These are phyloP conservation scores for Xylaria telfairii DNA, from an alignment of 495 filamentous ascomycete species.

Conservation along the genomic window DNA sequence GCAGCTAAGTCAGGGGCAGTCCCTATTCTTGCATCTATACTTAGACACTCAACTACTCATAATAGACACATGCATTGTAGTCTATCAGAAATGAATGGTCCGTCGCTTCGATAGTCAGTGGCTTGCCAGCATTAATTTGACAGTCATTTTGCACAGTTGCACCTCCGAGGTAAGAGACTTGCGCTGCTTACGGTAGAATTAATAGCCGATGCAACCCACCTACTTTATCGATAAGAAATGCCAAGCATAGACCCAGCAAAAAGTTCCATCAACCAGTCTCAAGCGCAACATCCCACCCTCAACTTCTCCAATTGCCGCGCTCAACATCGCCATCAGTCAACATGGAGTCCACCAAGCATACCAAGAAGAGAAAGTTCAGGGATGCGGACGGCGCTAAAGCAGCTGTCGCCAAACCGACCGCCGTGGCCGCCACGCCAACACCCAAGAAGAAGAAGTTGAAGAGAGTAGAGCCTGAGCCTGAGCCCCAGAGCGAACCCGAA, in stretches of 20 bases:
- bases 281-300: conserved; percentile 13
- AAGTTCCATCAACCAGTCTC: conserved; percentile 23
- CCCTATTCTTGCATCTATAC: conserved; percentile 7
- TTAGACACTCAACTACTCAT: conserved; percentile 7
- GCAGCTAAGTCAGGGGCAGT: not conserved
- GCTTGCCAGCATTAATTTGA: no score
- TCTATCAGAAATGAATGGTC: not conserved
- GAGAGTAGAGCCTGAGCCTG: conserved; percentile 36
- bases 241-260: conserved; percentile 20
- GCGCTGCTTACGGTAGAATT: no score
- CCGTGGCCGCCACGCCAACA: conserved; percentile 16
- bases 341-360: conserved; percentile 49
- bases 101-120: no score
- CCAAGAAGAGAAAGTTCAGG: conserved; percentile 57
- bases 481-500: conserved; percentile 31
- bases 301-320: not conserved
- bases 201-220: not conserved
- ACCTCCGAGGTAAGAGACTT: no score
- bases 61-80: conserved; percentile 10
- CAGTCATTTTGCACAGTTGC: no score
- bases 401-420: conserved; percentile 26
- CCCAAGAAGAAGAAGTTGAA: conserved; percentile 42
- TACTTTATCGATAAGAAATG: conserved; percentile 22
- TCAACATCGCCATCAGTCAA: conserved; percentile 27
- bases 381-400: conserved; percentile 43